These are phyloP conservation scores for Euphorbia celastroides DNA, from an alignment of 441 rosid species.

Conservation along the genomic window DNA sequence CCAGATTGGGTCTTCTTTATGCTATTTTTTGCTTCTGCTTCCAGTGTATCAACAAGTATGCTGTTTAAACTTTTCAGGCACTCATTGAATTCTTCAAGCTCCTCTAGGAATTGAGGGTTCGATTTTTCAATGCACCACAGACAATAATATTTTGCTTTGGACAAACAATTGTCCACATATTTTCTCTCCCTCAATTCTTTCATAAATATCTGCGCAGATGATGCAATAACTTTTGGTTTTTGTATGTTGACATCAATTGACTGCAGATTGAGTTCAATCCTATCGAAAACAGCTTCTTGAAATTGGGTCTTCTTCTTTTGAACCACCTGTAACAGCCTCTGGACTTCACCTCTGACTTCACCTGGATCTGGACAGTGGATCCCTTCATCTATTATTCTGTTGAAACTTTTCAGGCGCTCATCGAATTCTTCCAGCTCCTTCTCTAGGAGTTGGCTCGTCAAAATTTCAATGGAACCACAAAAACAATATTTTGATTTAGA, in stretches of 20 bases:
- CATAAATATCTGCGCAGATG: not conserved
- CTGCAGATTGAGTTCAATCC: not conserved
- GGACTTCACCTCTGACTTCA: too few species aligned
- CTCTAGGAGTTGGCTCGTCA: not conserved
- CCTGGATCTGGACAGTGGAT: not conserved
- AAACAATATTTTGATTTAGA: not conserved
- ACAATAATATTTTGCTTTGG: not conserved
- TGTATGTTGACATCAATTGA: not conserved
- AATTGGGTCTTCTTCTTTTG: not conserved
- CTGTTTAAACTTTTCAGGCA: not conserved
- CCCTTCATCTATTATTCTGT: not conserved
- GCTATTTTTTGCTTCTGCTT: not conserved
- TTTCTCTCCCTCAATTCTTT: not conserved
- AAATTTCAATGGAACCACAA: not conserved
- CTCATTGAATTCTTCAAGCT: not conserved
- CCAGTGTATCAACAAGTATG: not conserved
- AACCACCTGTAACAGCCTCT: conserved; percentile 1
- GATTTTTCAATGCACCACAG: not conserved
- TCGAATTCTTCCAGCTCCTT: not conserved
- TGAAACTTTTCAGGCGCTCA: not conserved
- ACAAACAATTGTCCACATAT: not conserved
- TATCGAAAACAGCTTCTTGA: not conserved
- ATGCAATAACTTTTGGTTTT: not conserved
- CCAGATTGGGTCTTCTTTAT: not conserved
- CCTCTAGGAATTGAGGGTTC: not conserved